These are phyloP conservation scores for Russula vinacea DNA, from an alignment of 768 basidiomycete species.

Conservation along the genomic window DNA sequence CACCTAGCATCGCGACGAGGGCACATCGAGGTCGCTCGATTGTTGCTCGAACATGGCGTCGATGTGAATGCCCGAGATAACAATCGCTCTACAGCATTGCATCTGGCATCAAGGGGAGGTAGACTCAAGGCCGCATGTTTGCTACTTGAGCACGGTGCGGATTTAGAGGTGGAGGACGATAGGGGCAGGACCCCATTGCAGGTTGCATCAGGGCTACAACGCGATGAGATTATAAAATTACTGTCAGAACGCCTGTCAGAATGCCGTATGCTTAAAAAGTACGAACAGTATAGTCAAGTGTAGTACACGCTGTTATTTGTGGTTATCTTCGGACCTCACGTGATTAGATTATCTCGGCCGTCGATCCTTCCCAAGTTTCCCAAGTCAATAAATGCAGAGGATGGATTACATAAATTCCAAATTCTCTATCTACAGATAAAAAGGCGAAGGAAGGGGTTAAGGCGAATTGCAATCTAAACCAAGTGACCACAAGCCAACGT, in stretches of 20 bases:
- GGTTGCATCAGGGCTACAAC: background rate
- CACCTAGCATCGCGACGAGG: background rate
- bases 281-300: no score
- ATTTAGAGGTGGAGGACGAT: background rate
- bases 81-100: no score
- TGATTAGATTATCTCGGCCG: no score
- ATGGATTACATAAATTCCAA: background rate
- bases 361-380: no score
- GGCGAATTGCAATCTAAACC: background rate
- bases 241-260: no score
- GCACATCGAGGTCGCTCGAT: background rate
- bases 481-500: background rate
- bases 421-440: background rate
- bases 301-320: no score
- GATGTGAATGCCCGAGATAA: background rate
- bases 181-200: background rate
- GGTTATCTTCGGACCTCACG: no score
- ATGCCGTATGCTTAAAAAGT: no score
- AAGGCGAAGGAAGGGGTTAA: background rate
- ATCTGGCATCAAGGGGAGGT: no score
- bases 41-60: background rate
- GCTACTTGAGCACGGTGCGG: background rate
- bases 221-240: no score
- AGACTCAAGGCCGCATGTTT: background rate
- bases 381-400: background rate